Conservation (phyloP, 306 rosid genomes). For the Cucumis cinereus region DNA sequence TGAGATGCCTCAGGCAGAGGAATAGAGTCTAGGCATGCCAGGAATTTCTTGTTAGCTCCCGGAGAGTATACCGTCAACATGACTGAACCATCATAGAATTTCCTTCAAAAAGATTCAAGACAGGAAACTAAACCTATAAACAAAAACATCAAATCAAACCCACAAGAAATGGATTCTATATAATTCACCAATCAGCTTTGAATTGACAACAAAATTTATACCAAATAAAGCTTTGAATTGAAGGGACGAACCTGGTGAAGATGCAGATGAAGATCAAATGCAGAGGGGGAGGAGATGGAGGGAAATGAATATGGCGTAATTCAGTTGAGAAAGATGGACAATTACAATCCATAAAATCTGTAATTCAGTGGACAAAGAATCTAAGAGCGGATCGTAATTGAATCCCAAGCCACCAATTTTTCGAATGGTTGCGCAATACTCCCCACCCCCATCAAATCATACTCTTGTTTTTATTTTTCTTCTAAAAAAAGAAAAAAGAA, state of each 20-base stretch:
- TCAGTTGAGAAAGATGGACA: neutral
- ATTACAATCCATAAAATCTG: neutral
- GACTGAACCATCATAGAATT: slow-evolving; percentile 52
- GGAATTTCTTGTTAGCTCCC: slow-evolving; percentile 34
- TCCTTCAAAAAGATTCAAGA: slow-evolving; percentile 19
- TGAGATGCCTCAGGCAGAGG: slow-evolving; percentile 32
- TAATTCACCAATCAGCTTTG: neutral
- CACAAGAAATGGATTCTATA: neutral
- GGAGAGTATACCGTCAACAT: slow-evolving; percentile 61
- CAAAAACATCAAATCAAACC: neutral
- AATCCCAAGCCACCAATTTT: slow-evolving; percentile 11
- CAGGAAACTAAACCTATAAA: neutral
- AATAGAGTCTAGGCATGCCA: slow-evolving; percentile 22
- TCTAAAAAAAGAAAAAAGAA: no score
- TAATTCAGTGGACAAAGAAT: neutral
- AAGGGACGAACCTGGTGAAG: neutral
- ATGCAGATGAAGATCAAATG: slow-evolving; percentile 1
- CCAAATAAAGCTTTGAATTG: neutral
- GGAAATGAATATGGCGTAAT: neutral
- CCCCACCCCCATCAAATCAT: neutral
- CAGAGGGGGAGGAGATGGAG: neutral
- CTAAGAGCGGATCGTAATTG: neutral
- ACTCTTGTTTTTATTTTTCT: neutral
- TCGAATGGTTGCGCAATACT: slow-evolving; percentile 3
- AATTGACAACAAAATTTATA: neutral